Base-by-base conservation (phyloP, 768 basidiomycete genomes). In the Tylopilus cervinicoccineus region DNA sequence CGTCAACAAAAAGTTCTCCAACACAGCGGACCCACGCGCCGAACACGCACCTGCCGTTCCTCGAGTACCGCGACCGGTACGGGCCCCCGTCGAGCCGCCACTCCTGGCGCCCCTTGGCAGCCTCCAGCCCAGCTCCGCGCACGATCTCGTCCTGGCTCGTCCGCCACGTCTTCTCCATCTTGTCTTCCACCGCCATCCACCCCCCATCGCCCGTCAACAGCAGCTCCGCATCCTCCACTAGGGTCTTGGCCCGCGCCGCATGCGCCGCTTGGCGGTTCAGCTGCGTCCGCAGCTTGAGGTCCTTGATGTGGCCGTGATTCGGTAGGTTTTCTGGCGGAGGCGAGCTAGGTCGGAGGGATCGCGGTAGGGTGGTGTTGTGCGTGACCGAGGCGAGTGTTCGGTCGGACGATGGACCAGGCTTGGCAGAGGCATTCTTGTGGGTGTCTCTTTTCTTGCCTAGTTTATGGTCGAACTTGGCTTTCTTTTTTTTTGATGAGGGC, bases 121-220 rank as follows among this genome's bases (percentile, higher is more conserved):
- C 89, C 57, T 94, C 93, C 52, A 75, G 72, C 0, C 92, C 81
- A 38, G 88, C 76, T 19, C 74, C 73, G 40, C 76, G 54, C 11
- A 72, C 70, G 51, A 98, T 86, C 51, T 94, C 93, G 8, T 76
- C 73, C 70, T 98, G 96, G 0, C 79, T 74, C 8, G 93, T 76
- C 49, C 90, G 76, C 93, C 93, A 98, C 7, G 95, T 97, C 61
- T 80, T 69, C 62, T 98, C 96, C 68, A 97, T 75, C 45, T 80
- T 81, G 3, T 77, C 80, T 57, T 94, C 92, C 17, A 78, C 78
- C 62, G 86, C 79, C 48, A 97, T 81, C 47, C 74, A 68, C 1
- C 94, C 94, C 1, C 70, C 74, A 11, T 89, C 88, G 32, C 81
- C 84, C 37, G 76, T 71, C 47, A 83, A 67, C n/a, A 90, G 72